phyloP scores from a whole-genome alignment of 192 early-diverging fungal species.

The Chytriomyces confervae region DNA sequence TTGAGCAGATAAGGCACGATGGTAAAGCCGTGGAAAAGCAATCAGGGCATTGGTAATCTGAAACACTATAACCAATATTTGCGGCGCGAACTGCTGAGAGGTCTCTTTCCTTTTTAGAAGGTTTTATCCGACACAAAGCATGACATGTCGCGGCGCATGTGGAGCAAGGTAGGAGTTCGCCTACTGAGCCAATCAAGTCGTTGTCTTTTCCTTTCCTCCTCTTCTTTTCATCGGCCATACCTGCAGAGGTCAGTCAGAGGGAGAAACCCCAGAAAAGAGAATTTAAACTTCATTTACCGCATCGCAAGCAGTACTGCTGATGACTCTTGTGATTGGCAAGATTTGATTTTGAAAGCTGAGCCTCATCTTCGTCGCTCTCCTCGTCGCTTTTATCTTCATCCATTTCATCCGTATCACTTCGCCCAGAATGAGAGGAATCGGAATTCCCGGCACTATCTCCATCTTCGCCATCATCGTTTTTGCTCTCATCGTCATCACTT shows the following conservation, averaged over 20 bases:
- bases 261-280: not conserved
- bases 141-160: constrained; percentile 33
- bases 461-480: constrained; percentile 1
- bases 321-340: not conserved
- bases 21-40: constrained; percentile 11
- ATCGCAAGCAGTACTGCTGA: constrained; percentile 19
- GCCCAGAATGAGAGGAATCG: not conserved
- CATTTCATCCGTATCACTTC: not conserved
- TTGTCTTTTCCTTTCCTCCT: constrained; percentile 2
- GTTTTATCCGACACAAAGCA: constrained; percentile 21
- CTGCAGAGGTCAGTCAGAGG: no score
- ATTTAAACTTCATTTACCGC: constrained; percentile 14
- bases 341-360: not conserved
- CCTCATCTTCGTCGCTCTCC: constrained; percentile 3
- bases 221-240: not conserved
- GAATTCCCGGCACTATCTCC: not conserved
- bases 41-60: constrained; percentile 28
- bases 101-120: constrained; percentile 10
- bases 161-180: constrained; percentile 25
- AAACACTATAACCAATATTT: not conserved
- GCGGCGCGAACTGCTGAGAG: not conserved
- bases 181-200: constrained; percentile 26
- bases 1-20: constrained; percentile 12
- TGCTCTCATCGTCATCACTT: not conserved
- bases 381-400: not conserved